phyloP scores from a whole-genome alignment of 2,329 filamentous ascomycete genomes.

The Amesomyces nigricolor region DNA sequence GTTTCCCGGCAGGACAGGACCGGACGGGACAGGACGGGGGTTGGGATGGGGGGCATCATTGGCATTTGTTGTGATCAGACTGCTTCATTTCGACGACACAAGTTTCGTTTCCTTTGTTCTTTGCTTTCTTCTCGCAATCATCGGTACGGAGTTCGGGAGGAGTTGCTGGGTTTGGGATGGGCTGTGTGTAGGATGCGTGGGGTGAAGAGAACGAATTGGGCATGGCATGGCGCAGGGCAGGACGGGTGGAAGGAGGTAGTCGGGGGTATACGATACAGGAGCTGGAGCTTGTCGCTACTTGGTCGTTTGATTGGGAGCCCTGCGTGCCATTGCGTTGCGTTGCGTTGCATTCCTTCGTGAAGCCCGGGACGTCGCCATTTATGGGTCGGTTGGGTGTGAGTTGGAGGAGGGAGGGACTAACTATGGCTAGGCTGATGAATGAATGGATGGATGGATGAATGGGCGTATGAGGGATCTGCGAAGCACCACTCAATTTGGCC shows the following conservation, averaged over 20 bases:
- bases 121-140: background rate
- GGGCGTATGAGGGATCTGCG: no score
- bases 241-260: background rate
- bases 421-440: background rate
- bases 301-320: background rate
- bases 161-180: no score
- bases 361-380: no score
- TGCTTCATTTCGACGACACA: no score
- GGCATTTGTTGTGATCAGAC: no score
- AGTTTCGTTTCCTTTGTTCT: constrained; percentile 5
- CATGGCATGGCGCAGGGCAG: constrained; percentile 3
- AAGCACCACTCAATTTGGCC: no score
- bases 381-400: background rate
- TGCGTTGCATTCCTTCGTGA: background rate
- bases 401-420: background rate
- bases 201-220: background rate
- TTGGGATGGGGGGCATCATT: no score
- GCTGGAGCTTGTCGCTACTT: background rate
- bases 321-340: background rate
- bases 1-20: constrained; percentile 9
- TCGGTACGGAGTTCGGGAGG: background rate
- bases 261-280: no score
- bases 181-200: background rate
- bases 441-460: background rate
- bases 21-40: background rate